These are phyloP conservation scores for Limtongozyma cylindracea DNA, from an alignment of 805 yeast genomes.

Conservation along the genomic window DNA sequence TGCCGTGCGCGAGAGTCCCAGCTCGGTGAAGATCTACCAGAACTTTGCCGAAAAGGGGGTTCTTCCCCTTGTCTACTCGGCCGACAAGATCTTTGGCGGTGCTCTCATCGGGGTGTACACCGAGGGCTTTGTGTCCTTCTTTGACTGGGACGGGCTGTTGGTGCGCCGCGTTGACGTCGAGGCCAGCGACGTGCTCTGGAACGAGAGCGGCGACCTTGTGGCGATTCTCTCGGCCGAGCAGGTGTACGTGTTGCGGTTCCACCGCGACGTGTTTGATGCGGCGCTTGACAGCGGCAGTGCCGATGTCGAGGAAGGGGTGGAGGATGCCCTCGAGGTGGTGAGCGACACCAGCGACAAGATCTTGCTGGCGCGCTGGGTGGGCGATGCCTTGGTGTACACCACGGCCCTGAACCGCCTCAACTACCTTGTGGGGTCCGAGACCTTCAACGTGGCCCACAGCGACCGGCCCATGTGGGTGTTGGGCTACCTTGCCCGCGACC, in stretches of 20 bases:
- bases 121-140: constrained; percentile 66
- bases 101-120: constrained; percentile 68
- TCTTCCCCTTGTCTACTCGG: constrained; percentile 41
- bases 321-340: constrained; percentile 61
- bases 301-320: constrained; percentile 33
- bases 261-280: constrained; percentile 36
- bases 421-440: constrained; percentile 86
- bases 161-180: constrained; percentile 83
- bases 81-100: constrained; percentile 73
- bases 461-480: constrained; percentile 69
- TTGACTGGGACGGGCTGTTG: constrained; percentile 81
- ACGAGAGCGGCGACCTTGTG: constrained; percentile 77
- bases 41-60: constrained; percentile 63
- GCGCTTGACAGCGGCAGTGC: constrained; percentile 45
- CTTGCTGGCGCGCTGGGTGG: constrained; percentile 86
- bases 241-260: constrained; percentile 56
- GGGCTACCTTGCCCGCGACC: constrained; percentile 71
- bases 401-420: constrained; percentile 70
- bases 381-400: constrained; percentile 88
- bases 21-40: constrained; percentile 45
- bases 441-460: constrained; percentile 78
- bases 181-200: constrained; percentile 69
- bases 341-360: constrained; percentile 48
- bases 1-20: constrained; percentile 53
- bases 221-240: constrained; percentile 37